Evolutionary conservation across 768 basidiomycete species (phyloP).

Genomic region (Daedaleopsis nitida): DNA sequence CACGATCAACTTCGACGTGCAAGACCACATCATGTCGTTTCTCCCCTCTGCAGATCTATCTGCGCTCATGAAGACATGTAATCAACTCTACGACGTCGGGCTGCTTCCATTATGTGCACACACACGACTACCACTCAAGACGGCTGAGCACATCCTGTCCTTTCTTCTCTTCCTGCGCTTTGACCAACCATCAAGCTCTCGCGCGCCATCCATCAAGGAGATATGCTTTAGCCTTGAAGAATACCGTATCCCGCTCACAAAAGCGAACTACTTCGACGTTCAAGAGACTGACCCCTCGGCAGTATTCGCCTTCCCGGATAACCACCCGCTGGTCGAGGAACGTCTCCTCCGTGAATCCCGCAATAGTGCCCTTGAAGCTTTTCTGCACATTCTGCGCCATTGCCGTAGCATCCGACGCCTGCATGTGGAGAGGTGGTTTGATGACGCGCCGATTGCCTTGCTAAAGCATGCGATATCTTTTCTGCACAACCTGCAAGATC

Average conservation of each 20-base stretch:
- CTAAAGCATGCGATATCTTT: neutral
- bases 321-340: neutral
- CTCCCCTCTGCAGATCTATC: neutral
- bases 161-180: neutral
- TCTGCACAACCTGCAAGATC: neutral
- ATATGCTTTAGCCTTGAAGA: neutral
- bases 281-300: neutral
- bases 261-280: neutral
- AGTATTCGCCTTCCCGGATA: neutral
- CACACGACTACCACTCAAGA: neutral
- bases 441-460: neutral
- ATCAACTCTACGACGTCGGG: neutral
- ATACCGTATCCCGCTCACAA: neutral
- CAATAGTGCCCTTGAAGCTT: neutral
- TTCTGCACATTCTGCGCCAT: neutral
- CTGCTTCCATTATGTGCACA: neutral
- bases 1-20: neutral
- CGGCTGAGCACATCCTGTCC: neutral
- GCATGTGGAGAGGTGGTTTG: neutral
- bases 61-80: neutral
- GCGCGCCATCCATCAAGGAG: neutral
- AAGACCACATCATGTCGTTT: neutral
- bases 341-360: neutral
- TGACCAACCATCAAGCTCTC: neutral
- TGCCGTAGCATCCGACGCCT: neutral